phyloP scores from a whole-genome alignment of 2,329 filamentous ascomycete genomes.

The Gnomoniopsis smithogilvyi region DNA sequence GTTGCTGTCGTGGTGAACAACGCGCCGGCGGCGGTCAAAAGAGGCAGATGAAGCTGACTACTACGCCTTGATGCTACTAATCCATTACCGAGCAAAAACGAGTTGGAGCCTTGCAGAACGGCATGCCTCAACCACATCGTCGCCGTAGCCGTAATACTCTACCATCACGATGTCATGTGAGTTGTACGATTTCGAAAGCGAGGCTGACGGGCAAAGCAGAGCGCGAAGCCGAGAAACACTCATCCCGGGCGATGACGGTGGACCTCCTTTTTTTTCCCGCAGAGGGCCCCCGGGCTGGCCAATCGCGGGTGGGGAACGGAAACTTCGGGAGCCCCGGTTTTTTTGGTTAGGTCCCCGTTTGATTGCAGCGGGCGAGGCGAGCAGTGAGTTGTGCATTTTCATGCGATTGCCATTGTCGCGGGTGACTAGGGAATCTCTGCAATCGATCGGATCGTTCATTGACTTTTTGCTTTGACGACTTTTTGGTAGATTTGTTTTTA shows the following conservation, averaged over 20 bases:
- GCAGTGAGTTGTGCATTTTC: not conserved
- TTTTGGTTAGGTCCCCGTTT: not conserved
- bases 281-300: not conserved
- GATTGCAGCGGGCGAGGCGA: not conserved
- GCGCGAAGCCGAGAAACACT: not conserved
- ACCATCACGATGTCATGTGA: not conserved
- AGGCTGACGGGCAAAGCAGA: not conserved
- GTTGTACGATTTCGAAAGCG: not conserved
- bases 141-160: not conserved
- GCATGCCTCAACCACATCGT: constrained; percentile 8
- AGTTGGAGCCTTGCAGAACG: not conserved
- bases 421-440: not conserved
- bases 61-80: not conserved
- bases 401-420: not conserved
- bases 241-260: not conserved
- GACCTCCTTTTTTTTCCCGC: not conserved
- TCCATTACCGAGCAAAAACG: not conserved
- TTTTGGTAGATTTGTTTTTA: not conserved
- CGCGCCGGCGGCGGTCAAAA: not conserved
- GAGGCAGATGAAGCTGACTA: not conserved
- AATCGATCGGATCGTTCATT: not conserved
- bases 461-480: not conserved
- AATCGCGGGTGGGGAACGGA: not conserved
- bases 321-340: not conserved
- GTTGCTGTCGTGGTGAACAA: constrained; percentile 31